Evolutionary conservation across 768 basidiomycete species (phyloP).

Genomic region (Amanita rimosa): DNA sequence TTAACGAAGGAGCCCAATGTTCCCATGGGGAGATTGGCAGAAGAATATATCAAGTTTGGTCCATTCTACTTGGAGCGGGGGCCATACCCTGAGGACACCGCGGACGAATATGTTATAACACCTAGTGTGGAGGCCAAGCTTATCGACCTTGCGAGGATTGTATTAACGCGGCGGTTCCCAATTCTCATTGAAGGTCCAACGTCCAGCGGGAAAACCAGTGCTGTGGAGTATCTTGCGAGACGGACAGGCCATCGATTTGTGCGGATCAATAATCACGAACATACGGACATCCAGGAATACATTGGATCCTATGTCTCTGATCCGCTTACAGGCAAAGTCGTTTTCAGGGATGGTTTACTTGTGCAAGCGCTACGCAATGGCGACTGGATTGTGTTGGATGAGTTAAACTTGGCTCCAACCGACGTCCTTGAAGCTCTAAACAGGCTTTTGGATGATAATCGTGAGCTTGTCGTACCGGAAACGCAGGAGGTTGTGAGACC

Average conservation of each 20-base stretch:
- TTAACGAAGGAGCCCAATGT: slow-evolving; percentile 56
- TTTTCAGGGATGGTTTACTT: slow-evolving; percentile 89
- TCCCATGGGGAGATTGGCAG: slow-evolving; percentile 30
- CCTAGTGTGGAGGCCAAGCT: slow-evolving; percentile 92
- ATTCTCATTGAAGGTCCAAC: slow-evolving; percentile 97
- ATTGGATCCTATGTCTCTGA: slow-evolving; percentile 95
- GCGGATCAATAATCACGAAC: slow-evolving; percentile 99
- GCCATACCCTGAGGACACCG: slow-evolving; percentile 44
- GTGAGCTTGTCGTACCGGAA: slow-evolving; percentile 91
- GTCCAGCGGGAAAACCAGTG: slow-evolving; percentile 94
- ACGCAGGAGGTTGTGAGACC: slow-evolving; percentile 91
- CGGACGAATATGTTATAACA: slow-evolving; percentile 87
- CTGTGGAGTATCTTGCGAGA: slow-evolving; percentile 89
- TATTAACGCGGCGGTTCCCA: slow-evolving; percentile 81
- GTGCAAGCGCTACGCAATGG: slow-evolving; percentile 86
- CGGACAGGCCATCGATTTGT: slow-evolving; percentile 92
- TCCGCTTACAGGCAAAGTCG: slow-evolving; percentile 82
- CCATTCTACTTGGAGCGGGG: slow-evolving; percentile 88
- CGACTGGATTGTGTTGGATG: slow-evolving; percentile 97
- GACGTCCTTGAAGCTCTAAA: slow-evolving; percentile 98
- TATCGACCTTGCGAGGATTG: slow-evolving; percentile 88
- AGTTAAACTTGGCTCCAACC: slow-evolving; percentile 94
- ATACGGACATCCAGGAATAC: slow-evolving; percentile 99
- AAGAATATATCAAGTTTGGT: slow-evolving; percentile 73
- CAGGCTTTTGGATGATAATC: slow-evolving; percentile 92